Evolutionary conservation across 345 rosid species (phyloP).

Genomic region (Gossypium arboreum): DNA sequence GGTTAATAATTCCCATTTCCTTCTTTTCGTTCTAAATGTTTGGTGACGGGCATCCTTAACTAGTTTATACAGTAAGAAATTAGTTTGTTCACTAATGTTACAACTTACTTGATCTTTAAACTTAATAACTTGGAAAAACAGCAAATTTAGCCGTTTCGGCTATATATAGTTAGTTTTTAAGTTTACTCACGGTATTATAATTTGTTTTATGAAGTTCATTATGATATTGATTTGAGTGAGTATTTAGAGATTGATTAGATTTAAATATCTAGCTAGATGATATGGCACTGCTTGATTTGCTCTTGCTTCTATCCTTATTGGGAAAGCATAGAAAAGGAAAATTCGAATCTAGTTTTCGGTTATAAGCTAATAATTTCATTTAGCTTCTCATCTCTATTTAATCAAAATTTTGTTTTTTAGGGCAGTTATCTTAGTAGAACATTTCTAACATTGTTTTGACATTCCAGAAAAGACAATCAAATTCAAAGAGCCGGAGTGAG

Average conservation of each 20-base stretch:
- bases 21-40: too few relatives aligned
- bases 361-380: not conserved
- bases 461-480: constrained; percentile 77
- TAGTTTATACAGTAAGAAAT: not conserved
- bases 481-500: constrained; percentile 90
- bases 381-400: not conserved
- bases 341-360: too few relatives aligned
- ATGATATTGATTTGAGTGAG: too few relatives aligned
- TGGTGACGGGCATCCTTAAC: not conserved
- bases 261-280: too few relatives aligned
- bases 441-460: constrained; percentile 2
- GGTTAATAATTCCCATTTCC: not conserved
- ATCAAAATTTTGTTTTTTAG: not conserved
- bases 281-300: too few relatives aligned
- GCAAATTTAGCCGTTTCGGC: not conserved
- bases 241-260: too few relatives aligned
- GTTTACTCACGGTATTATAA: not conserved
- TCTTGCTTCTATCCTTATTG: too few relatives aligned
- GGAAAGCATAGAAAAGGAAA: too few relatives aligned
- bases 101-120: not conserved
- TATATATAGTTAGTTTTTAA: not conserved
- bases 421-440: not conserved
- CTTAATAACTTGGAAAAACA: not conserved
- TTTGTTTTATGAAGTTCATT: too few relatives aligned
- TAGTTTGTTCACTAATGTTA: not conserved